Conservation (phyloP, 768 basidiomycete species). For the Suillus decipiens region DNA sequence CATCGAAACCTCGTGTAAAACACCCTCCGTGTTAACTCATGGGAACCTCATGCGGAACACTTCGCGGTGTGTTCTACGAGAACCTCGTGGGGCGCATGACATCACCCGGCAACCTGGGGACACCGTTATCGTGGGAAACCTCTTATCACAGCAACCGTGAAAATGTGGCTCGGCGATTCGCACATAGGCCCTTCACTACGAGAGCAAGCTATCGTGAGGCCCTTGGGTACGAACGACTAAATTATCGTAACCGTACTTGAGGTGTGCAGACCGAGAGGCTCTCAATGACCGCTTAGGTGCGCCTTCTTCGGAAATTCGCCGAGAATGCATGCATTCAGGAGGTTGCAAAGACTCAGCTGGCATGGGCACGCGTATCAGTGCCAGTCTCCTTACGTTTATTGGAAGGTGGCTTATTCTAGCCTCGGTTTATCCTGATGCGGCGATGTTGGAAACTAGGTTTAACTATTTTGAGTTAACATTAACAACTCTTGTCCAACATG, state of each 20-base stretch:
- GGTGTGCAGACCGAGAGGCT: no score
- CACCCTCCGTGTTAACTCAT: no score
- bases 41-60: no score
- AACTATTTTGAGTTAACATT: background rate
- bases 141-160: background rate
- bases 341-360: no score
- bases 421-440: no score
- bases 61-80: background rate
- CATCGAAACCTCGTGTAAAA: background rate
- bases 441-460: background rate
- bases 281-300: no score
- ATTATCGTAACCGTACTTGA: background rate
- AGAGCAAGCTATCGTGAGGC: background rate
- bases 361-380: no score
- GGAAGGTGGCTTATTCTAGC: no score
- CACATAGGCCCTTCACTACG: background rate
- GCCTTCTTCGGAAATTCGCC: no score
- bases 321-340: no score
- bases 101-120: background rate
- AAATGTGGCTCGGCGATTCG: background rate
- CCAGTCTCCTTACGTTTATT: no score
- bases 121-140: background rate
- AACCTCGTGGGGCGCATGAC: background rate
- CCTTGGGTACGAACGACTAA: background rate
- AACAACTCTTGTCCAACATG: no score